A percentile compares a stretch with the other conserved stretches of the same genome.
Evolutionary conservation across 176 grass and related monocot species (phyloP).

Genomic region (Canna indica): DNA sequence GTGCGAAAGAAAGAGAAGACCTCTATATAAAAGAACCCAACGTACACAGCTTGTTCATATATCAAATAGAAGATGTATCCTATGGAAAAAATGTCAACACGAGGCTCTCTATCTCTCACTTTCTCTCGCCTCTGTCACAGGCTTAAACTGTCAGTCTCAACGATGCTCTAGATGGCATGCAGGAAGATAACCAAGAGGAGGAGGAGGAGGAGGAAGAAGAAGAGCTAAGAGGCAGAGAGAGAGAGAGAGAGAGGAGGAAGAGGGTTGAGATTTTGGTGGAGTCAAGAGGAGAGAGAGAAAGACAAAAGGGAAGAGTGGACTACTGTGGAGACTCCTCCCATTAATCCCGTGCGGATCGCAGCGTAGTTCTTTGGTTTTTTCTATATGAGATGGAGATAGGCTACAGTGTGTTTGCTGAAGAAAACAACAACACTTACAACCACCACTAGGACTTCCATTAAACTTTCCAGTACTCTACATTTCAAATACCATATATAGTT

Average conservation of each 20-base stretch:
- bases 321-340: not conserved
- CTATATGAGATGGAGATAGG: not conserved
- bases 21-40: not conserved
- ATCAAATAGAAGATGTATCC: not conserved
- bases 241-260: too few species aligned
- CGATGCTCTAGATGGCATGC: too few species aligned
- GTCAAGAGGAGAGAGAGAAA: not conserved
- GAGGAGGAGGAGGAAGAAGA: not conserved
- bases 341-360: conserved; percentile 12
- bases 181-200: not conserved
- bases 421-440: conserved; percentile 5
- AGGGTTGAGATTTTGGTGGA: not conserved
- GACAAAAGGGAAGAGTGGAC: not conserved
- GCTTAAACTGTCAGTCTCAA: too few species aligned
- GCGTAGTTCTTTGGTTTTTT: conserved; percentile 2
- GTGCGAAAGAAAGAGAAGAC: not conserved
- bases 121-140: too few species aligned
- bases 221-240: too few species aligned
- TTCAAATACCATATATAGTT: not conserved
- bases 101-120: not conserved
- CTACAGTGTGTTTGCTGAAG: not conserved
- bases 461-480: not conserved
- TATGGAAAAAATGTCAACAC: not conserved
- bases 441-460: conserved; percentile 1
- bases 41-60: not conserved